A percentile compares a stretch with the other conserved stretches of the same genome.
phyloP scores from a whole-genome alignment of 805 yeast species.

The Myxozyma melibiosi region DNA sequence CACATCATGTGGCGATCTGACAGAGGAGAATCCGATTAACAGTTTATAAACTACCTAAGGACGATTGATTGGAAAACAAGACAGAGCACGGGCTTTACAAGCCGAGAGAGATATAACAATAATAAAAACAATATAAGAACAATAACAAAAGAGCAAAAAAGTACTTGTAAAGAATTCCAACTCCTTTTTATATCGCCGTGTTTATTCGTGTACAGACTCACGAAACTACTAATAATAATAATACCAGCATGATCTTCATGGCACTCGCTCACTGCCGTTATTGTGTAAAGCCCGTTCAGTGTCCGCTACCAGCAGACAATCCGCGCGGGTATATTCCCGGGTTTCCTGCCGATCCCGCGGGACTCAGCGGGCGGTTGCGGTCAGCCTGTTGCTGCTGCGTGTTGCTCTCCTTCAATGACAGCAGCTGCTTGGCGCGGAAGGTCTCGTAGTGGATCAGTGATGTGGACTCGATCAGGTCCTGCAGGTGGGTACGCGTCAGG shows the following conservation, averaged over 20 bases:
- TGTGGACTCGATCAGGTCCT: conserved; percentile 93
- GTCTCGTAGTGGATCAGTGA: conserved; percentile 84
- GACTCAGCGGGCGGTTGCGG: conserved; percentile 26
- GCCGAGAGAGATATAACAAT: too few relatives aligned
- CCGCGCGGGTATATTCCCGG: conserved; percentile 1
- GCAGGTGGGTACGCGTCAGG: conserved; percentile 91
- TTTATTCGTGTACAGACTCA: too few relatives aligned
- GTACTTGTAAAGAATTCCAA: neutral
- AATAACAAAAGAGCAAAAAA: neutral
- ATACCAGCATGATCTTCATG: neutral
- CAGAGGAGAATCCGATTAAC: too few relatives aligned
- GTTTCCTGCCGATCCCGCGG: conserved; percentile 9
- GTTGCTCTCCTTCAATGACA: conserved; percentile 79
- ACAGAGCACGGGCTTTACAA: too few relatives aligned
- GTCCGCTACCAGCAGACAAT: neutral
- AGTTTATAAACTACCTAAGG: too few relatives aligned
- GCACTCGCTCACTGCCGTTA: neutral
- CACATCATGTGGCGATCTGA: too few relatives aligned
- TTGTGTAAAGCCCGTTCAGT: neutral
- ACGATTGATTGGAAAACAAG: too few relatives aligned
- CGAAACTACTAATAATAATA: neutral
- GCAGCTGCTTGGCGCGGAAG: conserved; percentile 90
- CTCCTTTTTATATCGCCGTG: too few relatives aligned
- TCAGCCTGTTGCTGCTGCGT: conserved; percentile 3
- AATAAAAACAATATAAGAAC: too few relatives aligned